Base-by-base conservation (phyloP, 106 monocot genomes). In the Chionographis japonica region DNA sequence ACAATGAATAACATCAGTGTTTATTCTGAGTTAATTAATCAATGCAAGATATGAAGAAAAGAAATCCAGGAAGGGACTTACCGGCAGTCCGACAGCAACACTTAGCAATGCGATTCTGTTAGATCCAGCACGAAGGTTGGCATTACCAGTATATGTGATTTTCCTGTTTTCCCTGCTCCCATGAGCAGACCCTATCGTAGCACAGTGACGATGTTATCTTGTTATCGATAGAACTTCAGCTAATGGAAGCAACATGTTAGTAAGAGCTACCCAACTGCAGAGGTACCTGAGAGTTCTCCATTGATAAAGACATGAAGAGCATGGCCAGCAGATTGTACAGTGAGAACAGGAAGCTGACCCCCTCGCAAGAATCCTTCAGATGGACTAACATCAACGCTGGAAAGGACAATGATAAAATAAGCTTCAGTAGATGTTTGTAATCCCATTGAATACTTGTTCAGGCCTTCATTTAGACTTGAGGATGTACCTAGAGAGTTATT, bases 281-380 rank as follows among this genome's bases (percentile, higher is more conserved):
- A 58, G 0, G 69, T 64, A 91, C 90, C 90, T 77, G 86, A 82
- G 37, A 93, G 85, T 70, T 90, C 58, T 12, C 90, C 93, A 71
- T 98, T 98, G 40, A 90, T 46, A 55, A 98, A 98, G 72, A 98
- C 77, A 81, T 98, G 97, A 13, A 98, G 63, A n/a, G 93, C 85
- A 78, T 93, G 90, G 49, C 97, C 97, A 67, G 97, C 86, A 62
- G 97, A 98, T 58, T 87, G 89, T 58, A 98, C 81, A 57, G 62
- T 79, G 35, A 98, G 75, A 75, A 66, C 60, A 15, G 93, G 85
- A 76, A 74, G 71, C 40, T 88, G 63, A 27, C 90, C 79, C 1
- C 85, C 88, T 57, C 64, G 69, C 54, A 93, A 66, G 72, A 90
- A 99, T 59, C 71, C 63, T 76, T 99, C 97, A 73, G 80, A 70